A percentile compares a stretch with the other conserved stretches of the same genome.
These are phyloP conservation scores for Colletotrichum cuscutae DNA, from an alignment of 2,329 filamentous ascomycete genomes.

Conservation along the genomic window DNA sequence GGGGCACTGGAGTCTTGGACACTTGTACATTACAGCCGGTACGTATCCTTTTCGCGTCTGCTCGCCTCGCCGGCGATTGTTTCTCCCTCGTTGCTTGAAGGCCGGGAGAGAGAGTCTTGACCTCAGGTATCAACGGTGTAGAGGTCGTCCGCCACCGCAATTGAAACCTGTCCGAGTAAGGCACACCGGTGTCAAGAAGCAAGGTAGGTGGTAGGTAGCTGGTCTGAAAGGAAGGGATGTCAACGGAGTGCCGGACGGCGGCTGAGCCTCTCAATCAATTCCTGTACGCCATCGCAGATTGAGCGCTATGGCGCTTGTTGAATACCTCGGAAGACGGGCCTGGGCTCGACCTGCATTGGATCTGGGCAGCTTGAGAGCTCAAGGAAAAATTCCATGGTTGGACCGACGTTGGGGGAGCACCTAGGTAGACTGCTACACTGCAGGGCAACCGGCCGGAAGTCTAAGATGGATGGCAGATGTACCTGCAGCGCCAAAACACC, in stretches of 20 bases:
- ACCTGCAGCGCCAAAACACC: conserved; percentile 11
- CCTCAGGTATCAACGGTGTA: conserved; percentile 26
- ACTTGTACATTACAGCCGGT: conserved; percentile 2
- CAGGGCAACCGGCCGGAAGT: conserved; percentile 22
- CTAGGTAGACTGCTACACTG: not conserved
- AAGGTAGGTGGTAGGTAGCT: not conserved
- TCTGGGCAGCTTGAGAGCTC: conserved; percentile 3
- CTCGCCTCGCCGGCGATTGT: conserved; percentile 13
- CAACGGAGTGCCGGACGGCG: conserved; percentile 19
- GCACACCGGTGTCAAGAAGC: not conserved
- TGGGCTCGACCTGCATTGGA: not conserved
- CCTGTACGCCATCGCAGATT: conserved; percentile 3
- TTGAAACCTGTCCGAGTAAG: conserved; percentile 13
- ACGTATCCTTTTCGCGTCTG: conserved; percentile 5
- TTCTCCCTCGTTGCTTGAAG: conserved; percentile 16
- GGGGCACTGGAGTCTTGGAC: not conserved
- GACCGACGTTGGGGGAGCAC: conserved; percentile 28
- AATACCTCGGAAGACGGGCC: conserved; percentile 2
- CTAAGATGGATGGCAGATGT: not conserved
- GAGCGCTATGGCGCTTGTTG: conserved; percentile 19
- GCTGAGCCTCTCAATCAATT: conserved; percentile 29
- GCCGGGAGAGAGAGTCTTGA: not conserved
- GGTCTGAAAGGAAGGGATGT: not conserved
- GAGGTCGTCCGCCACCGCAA: conserved; percentile 8
- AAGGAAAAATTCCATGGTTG: conserved; percentile 20